Evolutionary conservation across 306 rosid species (phyloP), one percentile per base, ranked within the genome.

Genomic region (Gastrolobium villosum): DNA sequence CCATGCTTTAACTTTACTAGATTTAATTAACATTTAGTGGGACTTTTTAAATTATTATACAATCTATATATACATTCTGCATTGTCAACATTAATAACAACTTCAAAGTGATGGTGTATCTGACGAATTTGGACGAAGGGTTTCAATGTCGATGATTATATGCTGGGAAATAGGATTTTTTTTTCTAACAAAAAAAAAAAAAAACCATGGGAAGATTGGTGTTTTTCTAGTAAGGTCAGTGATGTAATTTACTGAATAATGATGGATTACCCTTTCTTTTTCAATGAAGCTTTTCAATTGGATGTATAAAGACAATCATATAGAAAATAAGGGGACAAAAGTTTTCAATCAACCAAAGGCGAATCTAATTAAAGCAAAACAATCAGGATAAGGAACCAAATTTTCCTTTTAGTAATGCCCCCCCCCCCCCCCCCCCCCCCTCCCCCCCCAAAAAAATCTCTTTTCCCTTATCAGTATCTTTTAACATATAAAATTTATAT

Each of bases 361-460:
- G 52, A 37, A 71, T 71, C 76, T 39, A 37, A 71, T 53, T 20
- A 71, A 71, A 71, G 76, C 46, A 70, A 70, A 70, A 70, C 13
- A 53, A 14, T 26, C 43, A 15, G 20, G 76, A 53, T 40, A 71
- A 14, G 48, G 46, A 70, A 53, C 57, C 40, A 49, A 44, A 46
- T 46, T 68, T 31, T 32, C 59, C 43, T 31, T 46, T 55, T 5
- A 66, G 4, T 43, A 44, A 66, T 66, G 54, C 72, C 44, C 10
- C n/a, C 37, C 11, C 8, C 14, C 14, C n/a, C n/a, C n/a, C n/a
- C n/a, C n/a, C n/a, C n/a, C n/a, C n/a, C n/a, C n/a, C n/a, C n/a
- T n/a, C n/a, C n/a, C n/a, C n/a, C n/a, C n/a, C n/a, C n/a, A n/a
- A n/a, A n/a, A n/a, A n/a, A n/a, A n/a, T n/a, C n/a, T n/a, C n/a